Evolutionary conservation across 371 early-diverging fungal genomes (phyloP).

Genomic region (Mortierella sp.): DNA sequence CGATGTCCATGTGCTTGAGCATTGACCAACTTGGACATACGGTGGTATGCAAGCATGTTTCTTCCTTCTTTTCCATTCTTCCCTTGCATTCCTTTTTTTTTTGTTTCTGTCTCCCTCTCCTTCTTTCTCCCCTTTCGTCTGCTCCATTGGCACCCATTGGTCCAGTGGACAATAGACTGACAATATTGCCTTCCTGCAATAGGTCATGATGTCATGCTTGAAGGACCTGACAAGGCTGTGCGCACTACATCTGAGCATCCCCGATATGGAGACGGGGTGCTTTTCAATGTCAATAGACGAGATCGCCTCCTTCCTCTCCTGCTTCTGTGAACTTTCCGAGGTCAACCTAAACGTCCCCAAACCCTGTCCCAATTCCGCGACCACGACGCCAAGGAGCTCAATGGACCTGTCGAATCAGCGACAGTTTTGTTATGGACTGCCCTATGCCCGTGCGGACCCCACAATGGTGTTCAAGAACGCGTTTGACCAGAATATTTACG

Average conservation of each 20-base stretch:
- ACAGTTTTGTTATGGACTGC: constrained; percentile 6
- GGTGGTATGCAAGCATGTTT: background rate
- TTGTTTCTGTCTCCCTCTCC: too few relatives aligned
- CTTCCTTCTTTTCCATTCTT: background rate
- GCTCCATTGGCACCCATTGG: too few relatives aligned
- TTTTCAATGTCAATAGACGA: constrained; percentile 37
- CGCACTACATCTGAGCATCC: constrained; percentile 25
- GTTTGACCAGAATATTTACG: constrained; percentile 29
- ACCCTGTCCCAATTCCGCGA: constrained; percentile 29
- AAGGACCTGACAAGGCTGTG: constrained; percentile 17
- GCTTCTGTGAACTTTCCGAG: constrained; percentile 27
- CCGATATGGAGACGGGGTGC: constrained; percentile 19
- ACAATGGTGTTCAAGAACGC: constrained; percentile 42
- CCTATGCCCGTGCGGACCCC: constrained; percentile 22
- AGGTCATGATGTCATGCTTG: constrained; percentile 35
- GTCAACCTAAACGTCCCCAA: constrained; percentile 28
- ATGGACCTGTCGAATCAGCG: constrained; percentile 12
- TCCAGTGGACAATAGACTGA: background rate
- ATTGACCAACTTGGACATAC: background rate
- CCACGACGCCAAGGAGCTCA: constrained; percentile 34
- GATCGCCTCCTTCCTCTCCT: constrained; percentile 20
- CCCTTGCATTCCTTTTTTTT: background rate
- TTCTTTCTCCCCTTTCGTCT: background rate
- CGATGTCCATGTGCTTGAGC: background rate
- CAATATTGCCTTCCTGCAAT: background rate